Evolutionary conservation across 2,329 filamentous ascomycete species (phyloP), one percentile per base, ranked within the genome.

Genomic region (Dactylellina cionopaga): DNA sequence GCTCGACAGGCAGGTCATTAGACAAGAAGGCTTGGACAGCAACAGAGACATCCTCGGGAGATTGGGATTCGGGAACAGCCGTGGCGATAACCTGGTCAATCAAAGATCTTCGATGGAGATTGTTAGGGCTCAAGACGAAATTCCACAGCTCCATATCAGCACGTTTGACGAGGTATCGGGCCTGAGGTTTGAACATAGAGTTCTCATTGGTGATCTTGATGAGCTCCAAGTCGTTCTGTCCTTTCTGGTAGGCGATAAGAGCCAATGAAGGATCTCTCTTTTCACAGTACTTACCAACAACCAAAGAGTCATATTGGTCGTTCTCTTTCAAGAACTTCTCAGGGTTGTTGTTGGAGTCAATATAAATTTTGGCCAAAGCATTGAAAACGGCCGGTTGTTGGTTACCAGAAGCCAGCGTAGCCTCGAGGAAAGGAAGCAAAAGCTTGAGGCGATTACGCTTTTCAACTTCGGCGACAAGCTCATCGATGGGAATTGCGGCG

Each of bases 191-290:
- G 86, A 96, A 99, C 95, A 99, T 99, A n/a, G 92, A 89, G 83
- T 99, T 99, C 82, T 99, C 96, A 78, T 98, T 99, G 79, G 95
- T 98, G 79, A 99, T 94, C 81, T 91, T 95, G 82, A 99, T 94
- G 64, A 99, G 87, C 82, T 99, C 96, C 29, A 99, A 83, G 78
- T 99, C 95, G 76, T 99, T 99, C 82, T 97, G 92, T 17, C 95
- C 95, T 85, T 99, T 99, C 77, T 89, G 87, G 81, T 97, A 99
- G 74, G 92, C 91, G 79, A 98, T 96, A 82, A 91, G 96, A 2
- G 92, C 94, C 60, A 99, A 84, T 80, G 96, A 96, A 74, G 95
- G 95, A 78, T 99, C 95, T 31, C 95, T 90, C 87, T 98, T 98
- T 84, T 97, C 94, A 80, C 94, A 99, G 84, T 99, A 99, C 83